A percentile compares a stretch with the other conserved stretches of the same genome.
phyloP scores from a whole-genome alignment of 208 protist species.

The Acanthamoeba castellanii region DNA sequence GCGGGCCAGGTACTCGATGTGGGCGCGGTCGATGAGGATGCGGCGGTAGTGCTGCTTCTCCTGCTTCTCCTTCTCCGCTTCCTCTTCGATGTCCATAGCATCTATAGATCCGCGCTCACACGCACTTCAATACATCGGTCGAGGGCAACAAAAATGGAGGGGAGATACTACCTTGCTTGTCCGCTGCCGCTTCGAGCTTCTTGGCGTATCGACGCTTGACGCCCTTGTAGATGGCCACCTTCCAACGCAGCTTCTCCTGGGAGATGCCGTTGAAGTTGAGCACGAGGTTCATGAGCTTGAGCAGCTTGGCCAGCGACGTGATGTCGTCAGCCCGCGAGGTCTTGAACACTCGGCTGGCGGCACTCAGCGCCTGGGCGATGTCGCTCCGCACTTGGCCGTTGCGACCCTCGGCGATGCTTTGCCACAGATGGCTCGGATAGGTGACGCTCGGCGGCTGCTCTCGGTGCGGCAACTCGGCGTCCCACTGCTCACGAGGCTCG shows the following conservation, averaged over 20 bases:
- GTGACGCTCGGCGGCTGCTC: neutral
- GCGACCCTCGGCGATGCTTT: neutral
- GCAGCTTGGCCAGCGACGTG: neutral
- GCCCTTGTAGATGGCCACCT: neutral
- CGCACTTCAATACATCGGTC: neutral
- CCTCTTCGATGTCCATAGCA: neutral
- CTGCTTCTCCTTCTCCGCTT: constrained; percentile 11
- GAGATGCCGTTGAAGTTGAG: constrained; percentile 67
- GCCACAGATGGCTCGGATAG: neutral
- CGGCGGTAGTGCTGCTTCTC: constrained; percentile 55
- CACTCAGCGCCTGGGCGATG: neutral
- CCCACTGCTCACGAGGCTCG: neutral
- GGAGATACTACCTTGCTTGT: neutral
- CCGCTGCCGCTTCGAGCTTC: neutral
- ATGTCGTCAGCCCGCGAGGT: neutral
- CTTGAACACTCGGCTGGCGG: neutral
- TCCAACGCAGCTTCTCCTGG: constrained; percentile 25
- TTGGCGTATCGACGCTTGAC: constrained; percentile 17
- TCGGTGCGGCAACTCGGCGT: neutral
- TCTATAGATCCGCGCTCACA: neutral
- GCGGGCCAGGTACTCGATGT: constrained; percentile 9
- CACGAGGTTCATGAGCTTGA: constrained; percentile 11
- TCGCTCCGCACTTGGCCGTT: neutral
- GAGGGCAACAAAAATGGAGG: neutral
- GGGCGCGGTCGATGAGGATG: neutral